Evolutionary conservation across 2,329 filamentous ascomycete genomes (phyloP).

Genomic region (Plectosphaerella plurivora): DNA sequence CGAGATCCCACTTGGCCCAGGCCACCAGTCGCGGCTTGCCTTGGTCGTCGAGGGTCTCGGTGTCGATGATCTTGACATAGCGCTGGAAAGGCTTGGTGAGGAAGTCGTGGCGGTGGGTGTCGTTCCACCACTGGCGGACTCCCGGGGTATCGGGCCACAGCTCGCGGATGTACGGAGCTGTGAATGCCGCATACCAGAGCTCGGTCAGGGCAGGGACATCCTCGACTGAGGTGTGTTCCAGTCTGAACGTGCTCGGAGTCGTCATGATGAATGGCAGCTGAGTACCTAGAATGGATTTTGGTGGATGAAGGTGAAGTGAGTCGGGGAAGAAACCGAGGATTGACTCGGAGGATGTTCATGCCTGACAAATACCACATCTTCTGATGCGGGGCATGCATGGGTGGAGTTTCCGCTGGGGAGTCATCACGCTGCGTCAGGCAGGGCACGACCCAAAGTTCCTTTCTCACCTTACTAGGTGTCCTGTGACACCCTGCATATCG

Average conservation of each 20-base stretch:
- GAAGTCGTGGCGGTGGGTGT: slow-evolving; percentile 6
- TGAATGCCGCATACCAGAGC: slow-evolving; percentile 10
- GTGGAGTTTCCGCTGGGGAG: no score
- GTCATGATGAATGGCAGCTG: neutral
- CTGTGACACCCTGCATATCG: no score
- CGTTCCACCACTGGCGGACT: slow-evolving; percentile 10
- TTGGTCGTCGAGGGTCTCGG: neutral
- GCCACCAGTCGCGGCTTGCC: slow-evolving; percentile 5
- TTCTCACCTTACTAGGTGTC: no score
- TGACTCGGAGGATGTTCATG: no score
- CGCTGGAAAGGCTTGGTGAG: slow-evolving; percentile 5
- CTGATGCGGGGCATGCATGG: no score
- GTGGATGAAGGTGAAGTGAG: no score
- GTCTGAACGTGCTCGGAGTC: neutral
- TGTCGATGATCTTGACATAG: slow-evolving; percentile 8
- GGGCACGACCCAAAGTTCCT: no score
- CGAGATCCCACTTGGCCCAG: slow-evolving; percentile 9
- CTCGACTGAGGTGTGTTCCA: neutral
- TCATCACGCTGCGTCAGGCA: no score
- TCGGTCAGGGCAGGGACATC: slow-evolving; percentile 6
- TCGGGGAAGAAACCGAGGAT: no score
- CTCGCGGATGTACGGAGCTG: slow-evolving; percentile 2
- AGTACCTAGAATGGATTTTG: no score
- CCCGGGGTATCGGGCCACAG: slow-evolving; percentile 8
- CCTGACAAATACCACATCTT: no score